These are phyloP conservation scores for Strigomonas culicis DNA, from an alignment of 208 protist species.

Conservation along the genomic window DNA sequence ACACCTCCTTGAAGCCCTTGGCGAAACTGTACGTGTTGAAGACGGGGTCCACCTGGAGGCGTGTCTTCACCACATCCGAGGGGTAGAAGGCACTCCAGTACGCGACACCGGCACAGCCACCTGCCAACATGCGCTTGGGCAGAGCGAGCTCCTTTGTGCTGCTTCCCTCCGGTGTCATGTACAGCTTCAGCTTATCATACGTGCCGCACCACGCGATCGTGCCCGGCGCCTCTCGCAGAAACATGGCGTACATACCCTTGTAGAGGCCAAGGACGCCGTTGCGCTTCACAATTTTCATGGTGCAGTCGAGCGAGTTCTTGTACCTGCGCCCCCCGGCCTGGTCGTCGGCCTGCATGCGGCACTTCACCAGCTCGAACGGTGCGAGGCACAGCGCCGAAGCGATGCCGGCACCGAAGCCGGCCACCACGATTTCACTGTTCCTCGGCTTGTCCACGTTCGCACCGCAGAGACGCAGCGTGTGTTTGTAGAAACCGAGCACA, in stretches of 20 bases:
- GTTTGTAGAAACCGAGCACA: slow-evolving; percentile 79
- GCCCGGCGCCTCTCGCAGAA: slow-evolving; percentile 81
- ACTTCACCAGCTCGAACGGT: slow-evolving; percentile 87
- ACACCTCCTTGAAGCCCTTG: slow-evolving; percentile 31
- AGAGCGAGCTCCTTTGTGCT: slow-evolving; percentile 36
- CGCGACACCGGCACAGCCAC: slow-evolving; percentile 64
- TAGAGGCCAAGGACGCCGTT: slow-evolving; percentile 55
- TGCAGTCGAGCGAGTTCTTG: slow-evolving; percentile 50
- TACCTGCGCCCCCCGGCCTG: slow-evolving; percentile 25
- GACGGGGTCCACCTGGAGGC: slow-evolving; percentile 71
- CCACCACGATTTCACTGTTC: slow-evolving; percentile 35
- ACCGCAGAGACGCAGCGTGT: slow-evolving; percentile 41
- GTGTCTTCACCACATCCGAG: slow-evolving; percentile 84
- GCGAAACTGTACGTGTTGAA: slow-evolving; percentile 25
- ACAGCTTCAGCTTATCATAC: slow-evolving; percentile 66
- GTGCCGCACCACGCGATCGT: slow-evolving; percentile 79
- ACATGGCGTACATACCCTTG: slow-evolving; percentile 57
- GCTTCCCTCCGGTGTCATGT: slow-evolving; percentile 36
- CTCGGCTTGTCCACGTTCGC: slow-evolving; percentile 41
- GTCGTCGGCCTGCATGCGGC: slow-evolving; percentile 73
- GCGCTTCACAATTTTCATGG: slow-evolving; percentile 25
- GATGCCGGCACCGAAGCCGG: slow-evolving; percentile 58
- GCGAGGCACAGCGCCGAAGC: slow-evolving; percentile 63
- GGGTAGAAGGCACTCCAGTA: slow-evolving; percentile 88
- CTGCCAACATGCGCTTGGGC: slow-evolving; percentile 63